These are phyloP conservation scores for Ustilago vetiveriae DNA, from an alignment of 1,284 basidiomycete genomes.

Conservation along the genomic window DNA sequence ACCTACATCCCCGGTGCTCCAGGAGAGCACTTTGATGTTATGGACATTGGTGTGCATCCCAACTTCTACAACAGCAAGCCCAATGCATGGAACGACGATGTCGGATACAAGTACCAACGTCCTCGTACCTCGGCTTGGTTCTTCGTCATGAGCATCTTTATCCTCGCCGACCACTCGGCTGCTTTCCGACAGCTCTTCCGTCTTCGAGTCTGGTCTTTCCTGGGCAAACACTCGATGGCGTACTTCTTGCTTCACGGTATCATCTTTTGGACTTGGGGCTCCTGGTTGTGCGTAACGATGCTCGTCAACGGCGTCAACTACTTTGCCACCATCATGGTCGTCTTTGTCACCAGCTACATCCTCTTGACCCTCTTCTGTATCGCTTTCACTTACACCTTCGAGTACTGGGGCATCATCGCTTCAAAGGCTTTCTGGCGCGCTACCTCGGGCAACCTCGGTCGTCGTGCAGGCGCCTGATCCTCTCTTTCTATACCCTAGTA, in stretches of 20 bases:
- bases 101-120: constrained; percentile 36
- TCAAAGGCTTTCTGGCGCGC: constrained; percentile 57
- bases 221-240: constrained; percentile 57
- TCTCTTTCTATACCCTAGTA: constrained; percentile 7
- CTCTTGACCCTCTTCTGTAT: constrained; percentile 47
- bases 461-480: constrained; percentile 28
- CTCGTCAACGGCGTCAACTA: constrained; percentile 40
- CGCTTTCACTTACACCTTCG: constrained; percentile 57
- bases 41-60: constrained; percentile 56
- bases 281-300: constrained; percentile 51
- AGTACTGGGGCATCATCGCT: constrained; percentile 55
- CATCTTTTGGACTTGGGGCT: constrained; percentile 60
- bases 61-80: constrained; percentile 47
- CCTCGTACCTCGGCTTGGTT: constrained; percentile 43
- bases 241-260: constrained; percentile 58
- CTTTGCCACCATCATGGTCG: constrained; percentile 52
- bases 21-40: constrained; percentile 30
- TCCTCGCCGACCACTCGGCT: constrained; percentile 51
- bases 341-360: constrained; percentile 51
- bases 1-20: constrained; percentile 32
- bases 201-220: constrained; percentile 51
- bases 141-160: constrained; percentile 52
- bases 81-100: constrained; percentile 34
- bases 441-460: constrained; percentile 49
- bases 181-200: constrained; percentile 53